Percentiles rank a stretch among this genome's conserved stretches.
phyloP scores from a whole-genome alignment of 2,329 filamentous ascomycete genomes.

The Rutstroemia sp. region DNA sequence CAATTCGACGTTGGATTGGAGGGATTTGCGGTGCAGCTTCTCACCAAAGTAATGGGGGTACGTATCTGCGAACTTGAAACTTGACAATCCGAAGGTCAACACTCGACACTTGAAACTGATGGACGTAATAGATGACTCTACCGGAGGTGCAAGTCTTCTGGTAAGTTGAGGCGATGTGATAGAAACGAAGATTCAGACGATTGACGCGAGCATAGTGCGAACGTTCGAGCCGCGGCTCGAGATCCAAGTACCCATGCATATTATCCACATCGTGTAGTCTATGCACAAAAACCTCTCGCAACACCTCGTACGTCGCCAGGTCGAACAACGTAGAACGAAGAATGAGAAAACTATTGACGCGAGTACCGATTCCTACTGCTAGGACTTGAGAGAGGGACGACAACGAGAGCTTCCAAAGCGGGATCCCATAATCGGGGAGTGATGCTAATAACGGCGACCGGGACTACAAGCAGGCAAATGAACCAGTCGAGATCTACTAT shows the following conservation, averaged over 20 bases:
- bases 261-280: conserved; percentile 14
- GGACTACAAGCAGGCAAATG: neutral
- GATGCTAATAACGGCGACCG: neutral
- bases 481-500: neutral
- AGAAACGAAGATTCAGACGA: neutral
- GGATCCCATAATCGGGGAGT: neutral
- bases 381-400: too few species aligned
- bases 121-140: conserved; percentile 15
- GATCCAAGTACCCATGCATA: conserved; percentile 19
- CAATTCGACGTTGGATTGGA: conserved; percentile 23
- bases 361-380: neutral
- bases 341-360: neutral
- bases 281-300: conserved; percentile 7
- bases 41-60: conserved; percentile 23
- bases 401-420: neutral
- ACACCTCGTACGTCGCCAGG: too few species aligned
- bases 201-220: conserved; percentile 15
- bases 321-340: neutral
- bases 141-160: conserved; percentile 21
- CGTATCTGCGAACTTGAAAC: conserved; percentile 11
- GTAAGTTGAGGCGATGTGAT: conserved; percentile 9
- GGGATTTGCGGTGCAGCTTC: conserved; percentile 19
- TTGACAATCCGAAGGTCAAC: neutral
- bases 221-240: conserved; percentile 14
- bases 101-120: conserved; percentile 12